These are phyloP conservation scores for Wickerhamiella siamensis DNA, from an alignment of 805 yeast species.

Conservation along the genomic window DNA sequence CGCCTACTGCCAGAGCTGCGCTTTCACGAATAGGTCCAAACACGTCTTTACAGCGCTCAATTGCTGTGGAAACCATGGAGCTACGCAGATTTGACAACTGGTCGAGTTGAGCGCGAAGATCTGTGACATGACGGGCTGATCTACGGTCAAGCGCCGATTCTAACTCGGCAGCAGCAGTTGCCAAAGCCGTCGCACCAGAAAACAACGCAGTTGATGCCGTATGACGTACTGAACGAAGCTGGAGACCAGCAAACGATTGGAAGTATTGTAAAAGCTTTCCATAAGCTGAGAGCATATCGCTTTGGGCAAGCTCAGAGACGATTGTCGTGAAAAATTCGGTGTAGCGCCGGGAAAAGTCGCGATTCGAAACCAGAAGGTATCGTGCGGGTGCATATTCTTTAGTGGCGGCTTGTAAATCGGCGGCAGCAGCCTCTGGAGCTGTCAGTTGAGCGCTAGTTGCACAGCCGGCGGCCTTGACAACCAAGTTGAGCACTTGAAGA, in stretches of 20 bases:
- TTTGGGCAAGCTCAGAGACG: slow-evolving; percentile 3
- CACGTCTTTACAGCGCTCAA: slow-evolving; percentile 1
- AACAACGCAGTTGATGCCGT: slow-evolving; percentile 5
- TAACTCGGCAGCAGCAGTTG: background rate
- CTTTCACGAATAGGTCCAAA: background rate
- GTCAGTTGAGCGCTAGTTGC: slow-evolving; percentile 4
- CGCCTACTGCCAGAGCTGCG: background rate
- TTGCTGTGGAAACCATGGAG: background rate
- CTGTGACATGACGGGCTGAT: background rate
- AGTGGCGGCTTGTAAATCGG: slow-evolving; percentile 7
- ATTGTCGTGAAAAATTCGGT: slow-evolving; percentile 1
- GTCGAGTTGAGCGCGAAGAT: background rate
- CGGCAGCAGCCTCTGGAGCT: slow-evolving; percentile 2
- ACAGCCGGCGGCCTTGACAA: slow-evolving; percentile 12
- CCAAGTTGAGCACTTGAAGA: slow-evolving; percentile 11
- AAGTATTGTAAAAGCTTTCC: slow-evolving; percentile 1
- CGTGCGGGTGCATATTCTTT: slow-evolving; percentile 6
- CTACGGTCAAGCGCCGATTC: background rate
- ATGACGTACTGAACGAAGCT: slow-evolving; percentile 13
- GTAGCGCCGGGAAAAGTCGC: slow-evolving; percentile 5
- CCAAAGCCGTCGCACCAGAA: background rate
- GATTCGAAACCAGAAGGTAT: slow-evolving; percentile 8
- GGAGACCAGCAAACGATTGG: slow-evolving; percentile 4
- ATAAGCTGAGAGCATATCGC: slow-evolving; percentile 6
- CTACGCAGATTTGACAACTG: background rate